These are phyloP conservation scores for Aspergillus latus DNA, from an alignment of 2,329 filamentous ascomycete species.

Conservation along the genomic window DNA sequence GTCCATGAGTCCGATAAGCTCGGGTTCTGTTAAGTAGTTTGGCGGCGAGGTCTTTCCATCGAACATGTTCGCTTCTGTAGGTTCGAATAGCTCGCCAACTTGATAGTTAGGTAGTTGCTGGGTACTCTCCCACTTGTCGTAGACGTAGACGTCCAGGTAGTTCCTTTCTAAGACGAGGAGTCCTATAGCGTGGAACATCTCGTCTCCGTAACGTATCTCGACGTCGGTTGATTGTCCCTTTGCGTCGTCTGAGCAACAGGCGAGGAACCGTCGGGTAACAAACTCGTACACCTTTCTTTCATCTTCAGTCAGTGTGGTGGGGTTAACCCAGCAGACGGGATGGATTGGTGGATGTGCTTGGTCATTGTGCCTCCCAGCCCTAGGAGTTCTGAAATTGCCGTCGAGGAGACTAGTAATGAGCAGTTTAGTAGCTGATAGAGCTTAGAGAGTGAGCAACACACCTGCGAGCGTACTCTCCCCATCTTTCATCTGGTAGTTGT, in stretches of 20 bases:
- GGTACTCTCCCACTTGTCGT: constrained; percentile 93
- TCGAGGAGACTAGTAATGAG: constrained; percentile 56
- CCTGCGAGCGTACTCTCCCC: constrained; percentile 77
- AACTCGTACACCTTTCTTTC: constrained; percentile 88
- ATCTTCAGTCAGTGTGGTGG: constrained; percentile 58
- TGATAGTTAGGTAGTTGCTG: constrained; percentile 77
- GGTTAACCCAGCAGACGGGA: constrained; percentile 79
- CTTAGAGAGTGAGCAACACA: constrained; percentile 20
- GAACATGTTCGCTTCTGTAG: constrained; percentile 81
- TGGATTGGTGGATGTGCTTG: constrained; percentile 98
- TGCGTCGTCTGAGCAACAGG: constrained; percentile 93
- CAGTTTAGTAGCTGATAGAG: constrained; percentile 2
- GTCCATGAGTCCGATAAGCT: constrained; percentile 95
- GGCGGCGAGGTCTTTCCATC: constrained; percentile 89
- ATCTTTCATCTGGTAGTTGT: constrained; percentile 71
- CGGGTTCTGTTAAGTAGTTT: constrained; percentile 87
- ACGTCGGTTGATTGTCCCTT: constrained; percentile 82
- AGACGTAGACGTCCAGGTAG: constrained; percentile 92
- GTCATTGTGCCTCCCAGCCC: constrained; percentile 84
- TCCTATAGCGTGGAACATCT: constrained; percentile 78
- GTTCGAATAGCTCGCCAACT: constrained; percentile 78
- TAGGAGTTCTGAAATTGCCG: constrained; percentile 76
- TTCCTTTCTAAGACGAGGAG: constrained; percentile 84
- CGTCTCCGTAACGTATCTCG: constrained; percentile 78
- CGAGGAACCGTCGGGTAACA: constrained; percentile 84